Evolutionary conservation across 768 basidiomycete species (phyloP), one percentile per base, ranked within the genome.

Genomic region (Pholiota microspora): DNA sequence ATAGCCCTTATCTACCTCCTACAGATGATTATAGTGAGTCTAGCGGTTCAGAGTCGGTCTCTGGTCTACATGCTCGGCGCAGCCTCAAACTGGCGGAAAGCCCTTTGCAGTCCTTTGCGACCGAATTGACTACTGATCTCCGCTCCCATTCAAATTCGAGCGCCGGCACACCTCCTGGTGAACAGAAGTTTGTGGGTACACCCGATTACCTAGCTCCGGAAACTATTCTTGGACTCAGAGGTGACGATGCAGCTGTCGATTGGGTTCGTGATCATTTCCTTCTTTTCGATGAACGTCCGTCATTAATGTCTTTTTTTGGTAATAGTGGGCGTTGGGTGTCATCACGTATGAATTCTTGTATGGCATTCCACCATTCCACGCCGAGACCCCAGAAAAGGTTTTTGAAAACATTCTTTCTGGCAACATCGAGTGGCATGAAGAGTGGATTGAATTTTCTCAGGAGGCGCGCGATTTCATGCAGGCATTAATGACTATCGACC

Each of bases 281-380:
- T 38, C 13, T 45, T 49, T 35, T 49, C 31, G 44, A 40, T 54
- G 35, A 23, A 36, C 32, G 47, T 8, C 24, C 18, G 16, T 59
- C 15, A 49, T 54, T 60, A 44, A 61, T 58, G 53, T 58, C 49
- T 47, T 54, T 60, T 18, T 54, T 59, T 59, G 36, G 52, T 57
- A 59, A 48, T 68, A 97, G 97, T 99, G 97, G 97, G 96, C 97
- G 9, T 80, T 99, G 25, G 97, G 97, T 55, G 94, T 98, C 38
- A 95, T 99, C 67, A 92, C 93, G 27, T 98, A 99, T 68, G 97
- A 99, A 75, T 98, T 99, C 71, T 72, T 98, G 31, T 98, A 94
- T 60, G 95, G 97, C 3, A 84, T 94, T 29, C 97, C 97, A 24
- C 97, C 97, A 2, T 99, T 99, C 80, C 94, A 98, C 65, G 96